These are phyloP conservation scores for Pulveroboletus sp. DNA, from an alignment of 768 basidiomycete genomes.

Conservation along the genomic window DNA sequence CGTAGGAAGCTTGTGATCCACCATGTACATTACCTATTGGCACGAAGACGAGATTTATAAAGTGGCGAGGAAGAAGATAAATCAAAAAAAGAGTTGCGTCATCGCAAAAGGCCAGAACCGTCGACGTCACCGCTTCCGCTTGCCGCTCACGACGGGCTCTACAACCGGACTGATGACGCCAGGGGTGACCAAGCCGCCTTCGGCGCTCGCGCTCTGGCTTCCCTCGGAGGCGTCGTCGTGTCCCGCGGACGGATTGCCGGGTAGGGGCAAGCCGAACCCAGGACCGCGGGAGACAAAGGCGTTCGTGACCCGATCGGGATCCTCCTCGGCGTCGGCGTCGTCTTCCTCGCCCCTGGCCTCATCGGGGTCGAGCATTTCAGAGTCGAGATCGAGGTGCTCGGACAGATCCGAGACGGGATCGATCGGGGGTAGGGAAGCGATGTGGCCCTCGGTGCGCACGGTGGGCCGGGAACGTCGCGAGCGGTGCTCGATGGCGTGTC, in stretches of 20 bases:
- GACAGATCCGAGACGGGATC: slow-evolving; percentile 6
- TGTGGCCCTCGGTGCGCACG: slow-evolving; percentile 27
- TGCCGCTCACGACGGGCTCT: slow-evolving; percentile 20
- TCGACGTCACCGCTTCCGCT: slow-evolving; percentile 21
- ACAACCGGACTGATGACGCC: background rate
- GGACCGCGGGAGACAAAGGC: slow-evolving; percentile 12
- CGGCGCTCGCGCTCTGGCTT: slow-evolving; percentile 18
- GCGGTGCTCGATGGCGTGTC: slow-evolving; percentile 9
- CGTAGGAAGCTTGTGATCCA: background rate
- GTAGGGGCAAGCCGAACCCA: slow-evolving; percentile 17
- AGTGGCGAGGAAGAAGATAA: background rate
- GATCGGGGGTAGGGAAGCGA: slow-evolving; percentile 8
- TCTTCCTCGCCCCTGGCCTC: slow-evolving; percentile 2
- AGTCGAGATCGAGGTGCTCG: slow-evolving; percentile 18
- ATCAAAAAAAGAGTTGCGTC: background rate
- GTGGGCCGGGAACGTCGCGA: slow-evolving; percentile 19
- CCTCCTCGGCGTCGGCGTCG: slow-evolving; percentile 10
- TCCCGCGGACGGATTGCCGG: slow-evolving; percentile 8
- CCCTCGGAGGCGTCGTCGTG: slow-evolving; percentile 20
- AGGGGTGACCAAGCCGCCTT: slow-evolving; percentile 6
- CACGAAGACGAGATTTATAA: background rate
- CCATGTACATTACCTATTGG: slow-evolving; percentile 11
- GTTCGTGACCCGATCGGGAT: background rate
- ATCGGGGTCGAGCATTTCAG: slow-evolving; percentile 29
- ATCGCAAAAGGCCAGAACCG: background rate